These are phyloP conservation scores for Artemisia princeps DNA, from an alignment of 140 eudicot genomes.

Conservation along the genomic window DNA sequence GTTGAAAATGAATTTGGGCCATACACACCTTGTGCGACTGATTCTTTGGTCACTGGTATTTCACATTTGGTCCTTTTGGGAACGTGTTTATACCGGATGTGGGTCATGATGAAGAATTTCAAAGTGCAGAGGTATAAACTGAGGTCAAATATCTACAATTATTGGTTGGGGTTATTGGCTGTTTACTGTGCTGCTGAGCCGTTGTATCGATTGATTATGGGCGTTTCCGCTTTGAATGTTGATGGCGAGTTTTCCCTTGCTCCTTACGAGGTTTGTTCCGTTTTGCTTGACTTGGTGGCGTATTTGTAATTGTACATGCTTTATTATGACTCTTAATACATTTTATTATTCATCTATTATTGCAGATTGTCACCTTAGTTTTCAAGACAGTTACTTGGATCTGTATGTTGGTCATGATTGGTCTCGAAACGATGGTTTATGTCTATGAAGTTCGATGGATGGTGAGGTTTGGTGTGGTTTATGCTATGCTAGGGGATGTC, in stretches of 20 bases:
- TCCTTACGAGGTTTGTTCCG: slow-evolving; percentile 64
- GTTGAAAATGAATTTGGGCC: slow-evolving; percentile 69
- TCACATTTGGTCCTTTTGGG: slow-evolving; percentile 65
- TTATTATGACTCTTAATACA: background rate
- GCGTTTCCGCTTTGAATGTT: slow-evolving; percentile 60
- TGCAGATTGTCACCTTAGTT: slow-evolving; percentile 61
- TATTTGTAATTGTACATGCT: background rate
- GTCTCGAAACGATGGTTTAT: slow-evolving; percentile 69
- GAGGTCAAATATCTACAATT: slow-evolving; percentile 62
- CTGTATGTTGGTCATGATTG: slow-evolving; percentile 58
- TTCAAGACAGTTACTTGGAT: slow-evolving; percentile 79
- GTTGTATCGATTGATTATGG: slow-evolving; percentile 58
- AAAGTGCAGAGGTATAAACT: slow-evolving; percentile 48
- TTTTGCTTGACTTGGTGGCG: background rate
- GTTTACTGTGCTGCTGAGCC: slow-evolving; percentile 63
- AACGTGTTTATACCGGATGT: slow-evolving; percentile 52
- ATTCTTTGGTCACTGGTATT: slow-evolving; percentile 52
- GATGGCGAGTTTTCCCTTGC: slow-evolving; percentile 68
- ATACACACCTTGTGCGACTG: slow-evolving; percentile 80
- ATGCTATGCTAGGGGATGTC: slow-evolving; percentile 66
- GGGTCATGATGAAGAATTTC: slow-evolving; percentile 42
- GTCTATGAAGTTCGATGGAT: slow-evolving; percentile 78
- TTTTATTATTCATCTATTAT: slow-evolving; percentile 7
- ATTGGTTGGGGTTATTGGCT: slow-evolving; percentile 51
- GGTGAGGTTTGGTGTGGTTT: slow-evolving; percentile 62